phyloP scores from a whole-genome alignment of 768 basidiomycete genomes.

The Trametes sanguinea region DNA sequence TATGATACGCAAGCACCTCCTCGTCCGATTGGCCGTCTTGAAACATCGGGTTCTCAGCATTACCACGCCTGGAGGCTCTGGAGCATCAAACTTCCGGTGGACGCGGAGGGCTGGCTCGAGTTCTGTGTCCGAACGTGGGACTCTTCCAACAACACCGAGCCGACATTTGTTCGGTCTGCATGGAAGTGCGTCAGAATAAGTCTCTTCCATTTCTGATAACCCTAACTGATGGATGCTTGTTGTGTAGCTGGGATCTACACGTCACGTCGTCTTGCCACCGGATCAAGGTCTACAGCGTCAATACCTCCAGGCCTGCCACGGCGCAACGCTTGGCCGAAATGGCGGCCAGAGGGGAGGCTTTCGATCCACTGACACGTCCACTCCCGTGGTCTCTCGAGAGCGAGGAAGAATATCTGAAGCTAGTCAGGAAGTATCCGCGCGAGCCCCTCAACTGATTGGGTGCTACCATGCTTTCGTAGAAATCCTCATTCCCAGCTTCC shows the following conservation, averaged over 20 bases:
- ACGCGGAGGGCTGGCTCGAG: constrained; percentile 59
- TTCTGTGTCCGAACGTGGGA: constrained; percentile 59
- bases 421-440: constrained; percentile 25
- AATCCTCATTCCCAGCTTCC: too few species aligned
- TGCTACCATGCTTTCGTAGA: neutral
- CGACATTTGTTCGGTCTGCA: constrained; percentile 54
- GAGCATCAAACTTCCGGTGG: constrained; percentile 52
- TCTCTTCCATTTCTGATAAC: neutral
- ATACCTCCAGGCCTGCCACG: constrained; percentile 44
- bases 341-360: constrained; percentile 39
- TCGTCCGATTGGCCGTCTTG: neutral
- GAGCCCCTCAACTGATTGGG: constrained; percentile 17
- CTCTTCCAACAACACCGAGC: constrained; percentile 59
- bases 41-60: constrained; percentile 35
- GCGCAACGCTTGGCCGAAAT: constrained; percentile 44
- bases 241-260: constrained; percentile 49
- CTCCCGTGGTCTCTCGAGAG: constrained; percentile 34
- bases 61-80: constrained; percentile 58
- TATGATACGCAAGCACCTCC: constrained; percentile 3
- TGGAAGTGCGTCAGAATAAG: constrained; percentile 46
- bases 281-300: constrained; percentile 57
- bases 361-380: constrained; percentile 46
- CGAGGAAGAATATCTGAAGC: constrained; percentile 26
- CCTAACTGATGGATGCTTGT: neutral
- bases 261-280: constrained; percentile 56